Evolutionary conservation across 2,329 filamentous ascomycete genomes (phyloP), one percentile per base, ranked within the genome.

Genomic region (Colletotrichum aenigma): DNA sequence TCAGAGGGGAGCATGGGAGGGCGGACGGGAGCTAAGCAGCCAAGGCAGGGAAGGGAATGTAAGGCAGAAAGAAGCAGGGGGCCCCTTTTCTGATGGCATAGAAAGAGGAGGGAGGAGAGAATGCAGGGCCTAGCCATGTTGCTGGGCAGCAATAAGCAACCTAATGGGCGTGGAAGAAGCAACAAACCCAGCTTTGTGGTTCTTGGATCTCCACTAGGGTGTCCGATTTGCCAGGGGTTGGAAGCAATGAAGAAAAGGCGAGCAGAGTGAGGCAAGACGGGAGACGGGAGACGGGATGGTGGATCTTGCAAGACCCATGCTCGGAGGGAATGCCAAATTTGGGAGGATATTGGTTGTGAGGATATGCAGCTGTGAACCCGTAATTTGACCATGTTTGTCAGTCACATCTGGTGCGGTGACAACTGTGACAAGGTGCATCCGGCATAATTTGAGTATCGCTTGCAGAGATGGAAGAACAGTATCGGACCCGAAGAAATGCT

Each of bases 101-200:
- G 64, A 26, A 34, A 62, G 73, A 21, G 32, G 38, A 75, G 69
- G 73, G 70, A 73, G 62, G 56, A 68, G 16, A 64, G 58, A 21
- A 48, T 34, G 56, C 64, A 58, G 72, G 64, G 43, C 18, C 56
- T 48, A 34, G 34, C 26, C 58, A 48, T 68, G 56, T 52, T 60
- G 30, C 48, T 55, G 62, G 43, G 58, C 18, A 30, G 21, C 28
- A 68, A 75, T 68, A 75, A 75, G 73, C 73, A 75, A 75, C 30
- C 28, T 48, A 32, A 30, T 60, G 56, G 68, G 26, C 55, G 24
- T 73, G 56, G 34, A 68, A 73, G 73, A 75, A 75, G 73, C 70
- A 73, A 64, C 7, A 61, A 75, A 72, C 64, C 73, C 73, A 73
- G 43, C 73, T 73, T 73, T 58, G 64, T 75, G 73, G 70, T 75